Evolutionary conservation across 768 basidiomycete genomes (phyloP).

Genomic region (Lactarius evosmus): DNA sequence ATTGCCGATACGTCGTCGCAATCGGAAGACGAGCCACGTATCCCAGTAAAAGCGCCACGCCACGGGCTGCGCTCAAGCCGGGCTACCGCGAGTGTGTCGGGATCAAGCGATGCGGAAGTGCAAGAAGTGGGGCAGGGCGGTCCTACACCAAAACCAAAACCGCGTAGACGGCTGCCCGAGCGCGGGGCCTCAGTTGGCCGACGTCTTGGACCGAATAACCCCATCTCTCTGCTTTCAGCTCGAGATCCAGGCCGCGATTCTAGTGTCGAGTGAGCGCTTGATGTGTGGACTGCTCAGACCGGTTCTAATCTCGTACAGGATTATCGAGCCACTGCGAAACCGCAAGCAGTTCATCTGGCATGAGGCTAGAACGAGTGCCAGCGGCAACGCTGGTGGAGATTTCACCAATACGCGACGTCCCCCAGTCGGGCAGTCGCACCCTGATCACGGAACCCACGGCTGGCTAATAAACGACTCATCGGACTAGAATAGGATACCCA

Average conservation of each 20-base stretch:
- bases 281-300: background rate
- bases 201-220: background rate
- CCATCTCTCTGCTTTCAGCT: background rate
- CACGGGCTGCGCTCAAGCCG: background rate
- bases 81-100: background rate
- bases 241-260: conserved; percentile 12
- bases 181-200: background rate
- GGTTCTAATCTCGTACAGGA: conserved; percentile 17
- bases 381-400: background rate
- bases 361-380: background rate
- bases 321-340: conserved; percentile 8
- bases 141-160: conserved; percentile 13
- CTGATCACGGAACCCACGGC: conserved; percentile 13
- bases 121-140: background rate
- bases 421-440: background rate
- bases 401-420: background rate
- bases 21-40: background rate
- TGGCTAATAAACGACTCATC: conserved; percentile 24
- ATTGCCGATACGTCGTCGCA: background rate
- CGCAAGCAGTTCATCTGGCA: background rate
- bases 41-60: background rate
- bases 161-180: conserved; percentile 5
- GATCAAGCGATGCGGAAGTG: conserved; percentile 5
- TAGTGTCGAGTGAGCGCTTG: conserved; percentile 19
- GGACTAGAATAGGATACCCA: conserved; percentile 15